Percentiles rank a stretch among this genome's conserved stretches.
phyloP scores from a whole-genome alignment of 106 monocot genomes.

The Platanthera zijinensis region DNA sequence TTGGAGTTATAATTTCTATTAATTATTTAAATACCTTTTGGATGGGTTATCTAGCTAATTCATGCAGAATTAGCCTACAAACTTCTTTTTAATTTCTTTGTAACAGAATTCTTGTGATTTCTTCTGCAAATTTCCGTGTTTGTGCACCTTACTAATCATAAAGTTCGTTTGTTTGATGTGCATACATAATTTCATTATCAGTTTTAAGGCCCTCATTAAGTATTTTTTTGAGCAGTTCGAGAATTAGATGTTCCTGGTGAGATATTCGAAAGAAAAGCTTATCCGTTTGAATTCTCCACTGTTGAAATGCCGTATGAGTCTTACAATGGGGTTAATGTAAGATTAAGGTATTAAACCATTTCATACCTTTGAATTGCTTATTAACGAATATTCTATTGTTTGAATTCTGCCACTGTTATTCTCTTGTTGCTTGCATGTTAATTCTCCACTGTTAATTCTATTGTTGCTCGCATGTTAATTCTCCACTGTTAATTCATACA shows the following conservation, averaged over 20 bases:
- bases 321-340: constrained; percentile 89
- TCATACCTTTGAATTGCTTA: neutral
- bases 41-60: neutral
- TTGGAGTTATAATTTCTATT: neutral
- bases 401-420: no score
- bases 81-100: neutral
- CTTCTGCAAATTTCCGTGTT: neutral
- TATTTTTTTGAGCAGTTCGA: constrained; percentile 60
- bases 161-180: neutral
- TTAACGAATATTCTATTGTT: neutral
- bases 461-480: no score
- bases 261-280: constrained; percentile 88
- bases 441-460: no score
- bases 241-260: constrained; percentile 98
- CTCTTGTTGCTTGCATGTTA: neutral
- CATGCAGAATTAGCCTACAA: neutral
- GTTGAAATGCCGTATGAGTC: constrained; percentile 99
- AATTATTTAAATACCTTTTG: neutral
- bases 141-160: neutral
- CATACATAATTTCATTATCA: neutral
- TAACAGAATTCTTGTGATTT: constrained; percentile 7
- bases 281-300: constrained; percentile 92
- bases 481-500: no score
- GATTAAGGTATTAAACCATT: constrained; percentile 54
- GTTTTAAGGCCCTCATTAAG: neutral